Base-by-base conservation (phyloP, 352 stramenopile genomes). In the Blastocystis sp. region DNA sequence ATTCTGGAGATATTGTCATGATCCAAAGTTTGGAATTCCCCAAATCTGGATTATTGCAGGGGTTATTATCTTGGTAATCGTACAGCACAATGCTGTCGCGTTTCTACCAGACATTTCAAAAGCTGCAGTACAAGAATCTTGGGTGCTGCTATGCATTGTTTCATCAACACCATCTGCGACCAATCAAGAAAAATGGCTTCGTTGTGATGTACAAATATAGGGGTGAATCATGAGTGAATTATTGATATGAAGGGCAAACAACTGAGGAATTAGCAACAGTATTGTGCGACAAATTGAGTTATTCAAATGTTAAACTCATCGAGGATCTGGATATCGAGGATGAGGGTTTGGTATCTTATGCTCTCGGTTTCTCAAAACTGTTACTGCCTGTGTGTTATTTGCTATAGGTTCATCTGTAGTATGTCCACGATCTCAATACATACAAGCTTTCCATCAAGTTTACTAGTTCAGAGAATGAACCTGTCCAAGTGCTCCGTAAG, bases 241-340 rank as follows among this genome's bases (percentile, higher is more conserved):
- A 61, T 15, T 20, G 45, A 34, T 13, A 15, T 29, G 20, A 26
- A 80, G 70, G 45, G 18, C 23, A 80, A 18, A 39, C n/a, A n/a
- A 54, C 50, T 4, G 68, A 79, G 34, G 43, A 80, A 23, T 23
- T 64, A 4, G n/a, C 23, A 29, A 41, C 43, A 7, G 23, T 63
- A 15, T 64, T 80, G n/a, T 63, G 37, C 23, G 70, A 80, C 3
- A 15, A 80, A 41, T 53, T 80, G 9, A 41, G 41, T 23, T 34
- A 61, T 15, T 43, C 43, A 11, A 61, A 50, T 8, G 29, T 61
- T 20, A 26, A 41, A 29, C 20, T 64, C 37, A 53, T 80, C 1
- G 70, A 80, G 63, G 54, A 80, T 61, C n/a, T 80, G 20, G 45
- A 80, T 41, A 34, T 26, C 45, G 70, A 80, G 13, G 53, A 80